Percentiles rank a stretch among this genome's conserved stretches.
Evolutionary conservation across 768 basidiomycete genomes (phyloP).

Genomic region (Mycena maculata): DNA sequence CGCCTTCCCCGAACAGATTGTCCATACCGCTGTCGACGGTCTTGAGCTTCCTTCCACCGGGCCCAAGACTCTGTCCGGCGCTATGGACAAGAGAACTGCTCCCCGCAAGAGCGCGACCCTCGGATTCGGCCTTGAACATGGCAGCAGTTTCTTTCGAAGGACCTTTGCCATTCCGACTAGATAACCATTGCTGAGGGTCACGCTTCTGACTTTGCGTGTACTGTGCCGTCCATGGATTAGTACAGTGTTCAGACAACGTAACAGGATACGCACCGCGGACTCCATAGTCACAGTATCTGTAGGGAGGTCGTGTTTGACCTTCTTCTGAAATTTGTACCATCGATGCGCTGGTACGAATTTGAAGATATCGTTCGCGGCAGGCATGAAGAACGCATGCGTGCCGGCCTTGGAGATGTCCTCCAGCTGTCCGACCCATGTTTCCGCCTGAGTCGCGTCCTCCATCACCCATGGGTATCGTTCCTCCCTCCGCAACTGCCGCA

Average conservation of each 20-base stretch:
- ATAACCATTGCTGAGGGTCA: constrained; percentile 80
- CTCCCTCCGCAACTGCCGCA: constrained; percentile 82
- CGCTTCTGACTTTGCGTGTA: constrained; percentile 76
- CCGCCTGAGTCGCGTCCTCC: constrained; percentile 78
- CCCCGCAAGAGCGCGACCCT: constrained; percentile 54
- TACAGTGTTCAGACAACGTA: constrained; percentile 29
- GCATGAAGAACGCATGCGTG: constrained; percentile 87
- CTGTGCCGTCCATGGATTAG: constrained; percentile 39
- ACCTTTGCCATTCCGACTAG: constrained; percentile 67
- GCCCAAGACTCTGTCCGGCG: constrained; percentile 69
- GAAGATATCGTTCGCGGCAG: constrained; percentile 83
- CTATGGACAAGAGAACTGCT: constrained; percentile 61
- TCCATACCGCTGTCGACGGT: constrained; percentile 75
- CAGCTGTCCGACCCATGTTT: constrained; percentile 85
- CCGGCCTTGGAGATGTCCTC: constrained; percentile 80
- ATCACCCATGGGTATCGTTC: constrained; percentile 94
- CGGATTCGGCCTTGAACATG: constrained; percentile 76
- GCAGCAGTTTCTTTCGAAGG: constrained; percentile 73
- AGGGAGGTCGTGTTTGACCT: constrained; percentile 78
- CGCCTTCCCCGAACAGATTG: constrained; percentile 75
- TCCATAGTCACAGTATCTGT: constrained; percentile 76
- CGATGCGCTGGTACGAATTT: constrained; percentile 89
- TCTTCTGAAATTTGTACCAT: constrained; percentile 95
- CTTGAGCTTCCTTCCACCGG: constrained; percentile 74
- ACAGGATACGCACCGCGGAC: constrained; percentile 59